Evolutionary conservation across 2,329 filamentous ascomycete species (phyloP).

Genomic region (Phyllosticta citribraziliensis): DNA sequence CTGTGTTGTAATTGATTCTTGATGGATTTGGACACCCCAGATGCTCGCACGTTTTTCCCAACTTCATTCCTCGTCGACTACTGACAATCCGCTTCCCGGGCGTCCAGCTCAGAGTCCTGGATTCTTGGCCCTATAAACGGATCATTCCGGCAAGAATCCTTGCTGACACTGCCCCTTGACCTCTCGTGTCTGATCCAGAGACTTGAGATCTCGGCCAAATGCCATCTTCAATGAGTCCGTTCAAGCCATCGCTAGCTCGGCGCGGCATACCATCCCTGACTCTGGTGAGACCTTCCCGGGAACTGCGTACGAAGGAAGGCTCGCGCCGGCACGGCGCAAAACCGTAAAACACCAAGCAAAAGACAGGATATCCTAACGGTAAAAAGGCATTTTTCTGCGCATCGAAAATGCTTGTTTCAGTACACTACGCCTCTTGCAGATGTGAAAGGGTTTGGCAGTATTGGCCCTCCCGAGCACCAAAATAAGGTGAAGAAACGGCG

Average conservation of each 20-base stretch:
- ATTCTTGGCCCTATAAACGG: background rate
- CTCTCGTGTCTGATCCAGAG: background rate
- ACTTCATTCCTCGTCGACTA: background rate
- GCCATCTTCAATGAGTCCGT: background rate
- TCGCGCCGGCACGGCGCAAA: background rate
- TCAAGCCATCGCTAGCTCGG: background rate
- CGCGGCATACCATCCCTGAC: background rate
- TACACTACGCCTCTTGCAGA: background rate
- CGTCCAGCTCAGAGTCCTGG: background rate
- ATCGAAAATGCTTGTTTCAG: background rate
- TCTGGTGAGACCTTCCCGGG: background rate
- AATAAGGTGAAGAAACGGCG: background rate
- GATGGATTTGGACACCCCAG: background rate
- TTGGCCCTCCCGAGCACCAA: background rate
- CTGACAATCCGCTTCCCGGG: background rate
- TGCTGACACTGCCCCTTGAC: background rate
- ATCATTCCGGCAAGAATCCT: background rate
- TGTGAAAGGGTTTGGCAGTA: background rate
- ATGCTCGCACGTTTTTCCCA: background rate
- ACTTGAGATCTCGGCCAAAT: background rate
- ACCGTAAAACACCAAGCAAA: background rate
- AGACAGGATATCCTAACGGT: background rate
- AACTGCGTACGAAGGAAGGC: background rate
- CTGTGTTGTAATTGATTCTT: background rate
- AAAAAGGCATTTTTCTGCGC: background rate